phyloP scores from a whole-genome alignment of 108 stramenopile genomes.

The Nitzschia putrida region DNA sequence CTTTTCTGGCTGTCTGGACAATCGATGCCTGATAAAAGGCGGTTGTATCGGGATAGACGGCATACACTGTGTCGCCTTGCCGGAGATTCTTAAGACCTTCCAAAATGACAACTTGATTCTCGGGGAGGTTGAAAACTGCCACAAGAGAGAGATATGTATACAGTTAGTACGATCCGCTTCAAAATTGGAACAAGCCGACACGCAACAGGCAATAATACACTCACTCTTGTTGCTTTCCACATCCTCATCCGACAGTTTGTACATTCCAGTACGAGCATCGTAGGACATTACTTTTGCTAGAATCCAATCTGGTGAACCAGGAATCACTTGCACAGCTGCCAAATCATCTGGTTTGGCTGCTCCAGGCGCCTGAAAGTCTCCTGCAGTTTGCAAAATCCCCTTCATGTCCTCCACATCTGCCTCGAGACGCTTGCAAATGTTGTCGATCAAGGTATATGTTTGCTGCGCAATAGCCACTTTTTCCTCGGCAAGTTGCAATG shows the following conservation, averaged over 20 bases:
- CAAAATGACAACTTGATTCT: slow-evolving; percentile 62
- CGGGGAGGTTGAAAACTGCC: slow-evolving; percentile 66
- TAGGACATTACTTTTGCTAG: slow-evolving; percentile 76
- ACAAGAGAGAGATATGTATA: not conserved
- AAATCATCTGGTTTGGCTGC: slow-evolving; percentile 61
- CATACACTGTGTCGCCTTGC: slow-evolving; percentile 69
- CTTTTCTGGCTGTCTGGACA: slow-evolving; percentile 49
- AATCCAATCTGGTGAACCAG: slow-evolving; percentile 77
- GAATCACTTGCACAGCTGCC: slow-evolving; percentile 72
- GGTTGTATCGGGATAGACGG: slow-evolving; percentile 87
- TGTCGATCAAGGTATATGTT: slow-evolving; percentile 58
- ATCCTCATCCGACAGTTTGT: slow-evolving; percentile 79
- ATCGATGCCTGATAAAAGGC: slow-evolving; percentile 82
- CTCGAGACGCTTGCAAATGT: slow-evolving; percentile 60
- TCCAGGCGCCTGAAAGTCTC: slow-evolving; percentile 41
- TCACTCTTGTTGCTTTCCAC: slow-evolving; percentile 71
- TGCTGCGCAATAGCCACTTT: slow-evolving; percentile 70
- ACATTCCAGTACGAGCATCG: slow-evolving; percentile 70
- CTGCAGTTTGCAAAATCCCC: slow-evolving; percentile 23
- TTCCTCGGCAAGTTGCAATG: slow-evolving; percentile 63
- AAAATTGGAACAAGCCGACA: not conserved
- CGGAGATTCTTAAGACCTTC: slow-evolving; percentile 38
- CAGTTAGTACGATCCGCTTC: not conserved
- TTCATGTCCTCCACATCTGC: slow-evolving; percentile 67
- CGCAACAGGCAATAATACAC: not conserved